phyloP scores from a whole-genome alignment of 345 rosid species.

The Moringa oleifera region DNA sequence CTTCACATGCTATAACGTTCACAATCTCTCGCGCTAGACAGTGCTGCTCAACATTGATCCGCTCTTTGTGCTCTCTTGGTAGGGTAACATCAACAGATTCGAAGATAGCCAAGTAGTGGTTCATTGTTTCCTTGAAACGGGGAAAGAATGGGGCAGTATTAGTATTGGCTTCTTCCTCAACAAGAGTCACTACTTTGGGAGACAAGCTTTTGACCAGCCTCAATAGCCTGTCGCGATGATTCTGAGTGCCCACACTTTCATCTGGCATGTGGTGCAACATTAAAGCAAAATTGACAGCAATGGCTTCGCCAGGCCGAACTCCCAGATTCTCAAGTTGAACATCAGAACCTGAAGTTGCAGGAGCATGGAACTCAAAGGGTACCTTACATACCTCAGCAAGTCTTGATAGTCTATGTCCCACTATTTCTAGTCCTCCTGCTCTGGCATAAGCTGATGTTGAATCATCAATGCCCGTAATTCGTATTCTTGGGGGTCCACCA shows the following conservation, averaged over 20 bases:
- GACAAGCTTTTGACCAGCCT: slow-evolving; percentile 71
- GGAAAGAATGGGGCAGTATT: slow-evolving; percentile 74
- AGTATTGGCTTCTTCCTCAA: slow-evolving; percentile 87
- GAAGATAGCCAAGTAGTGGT: slow-evolving; percentile 64
- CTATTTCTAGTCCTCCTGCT: slow-evolving; percentile 80
- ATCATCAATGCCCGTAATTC: slow-evolving; percentile 88
- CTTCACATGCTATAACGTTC: slow-evolving; percentile 90
- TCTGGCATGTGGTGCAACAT: slow-evolving; percentile 93
- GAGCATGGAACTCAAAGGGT: slow-evolving; percentile 72
- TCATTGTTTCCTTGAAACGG: slow-evolving; percentile 72
- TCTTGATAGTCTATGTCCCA: slow-evolving; percentile 63
- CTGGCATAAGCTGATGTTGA: slow-evolving; percentile 74
- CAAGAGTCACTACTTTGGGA: slow-evolving; percentile 78
- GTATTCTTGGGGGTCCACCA: slow-evolving; percentile 76
- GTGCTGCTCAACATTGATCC: slow-evolving; percentile 88
- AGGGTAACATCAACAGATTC: slow-evolving; percentile 74
- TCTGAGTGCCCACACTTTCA: slow-evolving; percentile 75
- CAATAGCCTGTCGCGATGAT: slow-evolving; percentile 80
- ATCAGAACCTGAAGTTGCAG: slow-evolving; percentile 53
- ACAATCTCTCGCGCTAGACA: slow-evolving; percentile 94
- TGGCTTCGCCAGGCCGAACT: slow-evolving; percentile 62
- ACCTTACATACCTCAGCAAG: slow-evolving; percentile 70
- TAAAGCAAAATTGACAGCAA: slow-evolving; percentile 78
- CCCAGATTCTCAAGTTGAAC: slow-evolving; percentile 61
- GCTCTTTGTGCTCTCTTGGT: slow-evolving; percentile 76